phyloP scores from a whole-genome alignment of 768 basidiomycete species.

The Steccherinum ochraceum region DNA sequence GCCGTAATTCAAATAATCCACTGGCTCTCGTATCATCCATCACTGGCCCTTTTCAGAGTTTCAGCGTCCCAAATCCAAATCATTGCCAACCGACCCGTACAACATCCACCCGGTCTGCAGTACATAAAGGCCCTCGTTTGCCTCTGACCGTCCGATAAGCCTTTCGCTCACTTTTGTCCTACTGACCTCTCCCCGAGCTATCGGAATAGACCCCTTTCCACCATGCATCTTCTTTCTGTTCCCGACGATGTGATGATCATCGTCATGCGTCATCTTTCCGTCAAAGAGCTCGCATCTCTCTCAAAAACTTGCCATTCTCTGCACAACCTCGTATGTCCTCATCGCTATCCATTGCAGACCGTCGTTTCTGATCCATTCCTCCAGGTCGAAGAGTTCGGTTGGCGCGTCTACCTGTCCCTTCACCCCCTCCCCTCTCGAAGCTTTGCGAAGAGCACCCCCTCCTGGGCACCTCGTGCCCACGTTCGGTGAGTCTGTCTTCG shows the following conservation, averaged over 20 bases:
- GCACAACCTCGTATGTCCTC: slow-evolving; percentile 35
- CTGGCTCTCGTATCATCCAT: too few relatives aligned
- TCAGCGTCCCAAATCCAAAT: too few relatives aligned
- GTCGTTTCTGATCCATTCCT: slow-evolving; percentile 3
- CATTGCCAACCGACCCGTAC: too few relatives aligned
- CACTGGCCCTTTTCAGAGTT: too few relatives aligned
- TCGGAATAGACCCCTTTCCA: too few relatives aligned
- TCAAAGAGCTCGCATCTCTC: slow-evolving; percentile 35
- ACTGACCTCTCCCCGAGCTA: too few relatives aligned
- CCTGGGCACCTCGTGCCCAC: slow-evolving; percentile 38
- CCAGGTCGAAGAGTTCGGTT: slow-evolving; percentile 59
- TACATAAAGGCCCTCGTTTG: too few relatives aligned
- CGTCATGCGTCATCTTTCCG: slow-evolving; percentile 39
- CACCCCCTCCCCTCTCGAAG: slow-evolving; percentile 53
- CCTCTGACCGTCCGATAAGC: too few relatives aligned
- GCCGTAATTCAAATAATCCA: too few relatives aligned
- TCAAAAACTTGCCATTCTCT: slow-evolving; percentile 31
- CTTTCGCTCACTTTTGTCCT: too few relatives aligned
- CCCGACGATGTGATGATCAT: slow-evolving; percentile 54
- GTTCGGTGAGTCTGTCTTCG: slow-evolving; percentile 29
- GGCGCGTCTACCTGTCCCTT: slow-evolving; percentile 43
- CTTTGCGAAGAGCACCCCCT: slow-evolving; percentile 33
- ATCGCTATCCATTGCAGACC: not conserved
- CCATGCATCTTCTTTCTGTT: slow-evolving; percentile 20
- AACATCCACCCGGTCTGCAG: too few relatives aligned